phyloP scores from a whole-genome alignment of 176 grass and related monocot species.

The Oryza rufipogon region DNA sequence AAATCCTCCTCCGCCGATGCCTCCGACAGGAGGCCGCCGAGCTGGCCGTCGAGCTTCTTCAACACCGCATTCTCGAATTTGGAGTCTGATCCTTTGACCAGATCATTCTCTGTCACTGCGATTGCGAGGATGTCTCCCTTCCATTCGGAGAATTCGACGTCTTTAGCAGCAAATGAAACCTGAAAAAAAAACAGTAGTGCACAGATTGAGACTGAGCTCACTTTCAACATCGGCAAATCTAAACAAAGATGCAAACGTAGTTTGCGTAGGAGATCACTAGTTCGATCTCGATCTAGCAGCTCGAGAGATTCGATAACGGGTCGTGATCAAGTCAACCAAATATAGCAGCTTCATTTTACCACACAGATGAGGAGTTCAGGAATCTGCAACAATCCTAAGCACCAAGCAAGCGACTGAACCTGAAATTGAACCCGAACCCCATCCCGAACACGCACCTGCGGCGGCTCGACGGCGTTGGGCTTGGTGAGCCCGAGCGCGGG shows the following conservation, averaged over 20 bases:
- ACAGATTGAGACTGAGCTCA: slow-evolving; percentile 19
- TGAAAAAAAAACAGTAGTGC: slow-evolving; percentile 11
- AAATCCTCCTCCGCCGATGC: slow-evolving; percentile 86
- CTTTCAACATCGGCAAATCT: slow-evolving; percentile 1
- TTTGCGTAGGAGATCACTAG: neutral
- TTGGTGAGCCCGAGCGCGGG: slow-evolving; percentile 85
- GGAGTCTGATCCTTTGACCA: slow-evolving; percentile 72
- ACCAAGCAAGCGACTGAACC: neutral
- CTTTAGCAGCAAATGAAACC: slow-evolving; percentile 73
- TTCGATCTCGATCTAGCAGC: slow-evolving; percentile 39
- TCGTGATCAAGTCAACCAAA: slow-evolving; percentile 27
- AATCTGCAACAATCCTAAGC: slow-evolving; percentile 13
- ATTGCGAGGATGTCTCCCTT: slow-evolving; percentile 86
- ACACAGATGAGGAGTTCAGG: neutral
- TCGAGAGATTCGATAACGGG: neutral
- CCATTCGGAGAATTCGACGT: slow-evolving; percentile 80
- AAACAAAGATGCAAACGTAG: neutral
- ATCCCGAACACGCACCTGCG: slow-evolving; percentile 55
- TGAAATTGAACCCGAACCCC: neutral
- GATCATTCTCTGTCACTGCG: slow-evolving; percentile 88
- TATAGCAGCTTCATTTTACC: neutral
- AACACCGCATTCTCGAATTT: slow-evolving; percentile 79
- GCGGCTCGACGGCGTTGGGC: slow-evolving; percentile 66
- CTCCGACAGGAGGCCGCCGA: slow-evolving; percentile 75
- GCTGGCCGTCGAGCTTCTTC: slow-evolving; percentile 71